Percentiles rank a stretch among this genome's conserved stretches.
Conservation (phyloP, 805 yeast genomes). For the Lipomyces chichibuensis region DNA sequence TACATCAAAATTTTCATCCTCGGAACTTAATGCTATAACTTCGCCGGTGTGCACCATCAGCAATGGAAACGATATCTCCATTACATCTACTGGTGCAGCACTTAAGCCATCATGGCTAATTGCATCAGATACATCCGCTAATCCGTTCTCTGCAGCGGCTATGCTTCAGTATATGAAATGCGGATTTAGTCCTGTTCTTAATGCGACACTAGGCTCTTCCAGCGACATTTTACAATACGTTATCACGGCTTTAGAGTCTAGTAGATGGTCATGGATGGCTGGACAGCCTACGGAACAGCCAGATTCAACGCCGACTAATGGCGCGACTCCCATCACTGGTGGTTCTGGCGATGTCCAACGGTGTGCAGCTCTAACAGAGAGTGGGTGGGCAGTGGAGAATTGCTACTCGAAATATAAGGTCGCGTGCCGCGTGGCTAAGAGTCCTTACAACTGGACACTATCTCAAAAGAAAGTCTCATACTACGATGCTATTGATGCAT, state of each 20-base stretch:
- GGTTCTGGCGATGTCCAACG: slow-evolving; percentile 45
- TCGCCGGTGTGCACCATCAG: slow-evolving; percentile 18
- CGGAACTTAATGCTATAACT: slow-evolving; percentile 2
- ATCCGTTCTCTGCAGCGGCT: slow-evolving; percentile 48
- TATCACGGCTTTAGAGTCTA: slow-evolving; percentile 35
- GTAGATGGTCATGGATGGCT: slow-evolving; percentile 76
- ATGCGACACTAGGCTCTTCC: slow-evolving; percentile 42
- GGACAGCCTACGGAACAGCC: slow-evolving; percentile 53
- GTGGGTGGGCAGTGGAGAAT: slow-evolving; percentile 68
- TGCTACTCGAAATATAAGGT: slow-evolving; percentile 60
- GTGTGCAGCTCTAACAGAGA: slow-evolving; percentile 50
- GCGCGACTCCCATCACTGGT: slow-evolving; percentile 13
- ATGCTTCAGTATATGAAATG: slow-evolving; percentile 51
- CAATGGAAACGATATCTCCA: slow-evolving; percentile 1
- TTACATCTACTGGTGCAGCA: slow-evolving; percentile 1
- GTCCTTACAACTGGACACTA: slow-evolving; percentile 46
- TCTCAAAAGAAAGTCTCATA: slow-evolving; percentile 41
- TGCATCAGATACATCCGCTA: slow-evolving; percentile 46
- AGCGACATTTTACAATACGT: slow-evolving; percentile 35
- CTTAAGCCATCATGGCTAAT: slow-evolving; percentile 46
- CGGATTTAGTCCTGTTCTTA: slow-evolving; percentile 71
- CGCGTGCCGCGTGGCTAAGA: slow-evolving; percentile 56
- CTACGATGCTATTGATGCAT: slow-evolving; percentile 41
- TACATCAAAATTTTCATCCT: slow-evolving; percentile 11
- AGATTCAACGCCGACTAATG: slow-evolving; percentile 25